phyloP scores from a whole-genome alignment of 176 grass and related monocot genomes.

The Carex myosuroides region DNA sequence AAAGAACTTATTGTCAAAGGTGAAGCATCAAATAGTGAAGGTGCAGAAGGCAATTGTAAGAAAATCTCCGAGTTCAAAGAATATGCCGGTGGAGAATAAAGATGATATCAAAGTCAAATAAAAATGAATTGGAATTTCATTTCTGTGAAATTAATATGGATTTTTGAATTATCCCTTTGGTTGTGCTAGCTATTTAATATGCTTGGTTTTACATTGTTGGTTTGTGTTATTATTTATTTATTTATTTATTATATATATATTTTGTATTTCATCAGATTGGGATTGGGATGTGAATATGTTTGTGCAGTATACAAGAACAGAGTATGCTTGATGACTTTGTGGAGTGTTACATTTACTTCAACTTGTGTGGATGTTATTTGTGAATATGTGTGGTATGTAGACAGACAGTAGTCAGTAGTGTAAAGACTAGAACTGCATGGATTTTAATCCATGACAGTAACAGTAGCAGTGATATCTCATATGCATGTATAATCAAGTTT shows the following conservation, averaged over 20 bases:
- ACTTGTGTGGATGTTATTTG: not conserved
- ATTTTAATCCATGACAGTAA: no score
- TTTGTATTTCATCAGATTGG: not conserved
- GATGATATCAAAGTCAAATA: conserved; percentile 31
- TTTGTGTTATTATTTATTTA: not conserved
- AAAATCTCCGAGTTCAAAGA: conserved; percentile 31
- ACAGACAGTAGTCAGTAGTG: no score
- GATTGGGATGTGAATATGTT: not conserved
- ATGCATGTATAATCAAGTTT: no score
- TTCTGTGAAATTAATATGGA: not conserved
- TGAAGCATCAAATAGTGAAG: conserved; percentile 42
- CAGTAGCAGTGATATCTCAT: no score
- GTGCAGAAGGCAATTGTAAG: conserved; percentile 33
- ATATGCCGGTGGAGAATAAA: conserved; percentile 20
- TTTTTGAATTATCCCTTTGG: not conserved
- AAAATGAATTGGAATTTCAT: not conserved
- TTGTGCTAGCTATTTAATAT: not conserved
- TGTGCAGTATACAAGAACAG: not conserved
- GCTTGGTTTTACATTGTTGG: not conserved
- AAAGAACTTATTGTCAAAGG: conserved; percentile 32
- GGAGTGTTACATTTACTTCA: not conserved
- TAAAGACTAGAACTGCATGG: no score
- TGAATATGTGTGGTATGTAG: not conserved
- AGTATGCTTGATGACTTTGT: not conserved
- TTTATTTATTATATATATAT: not conserved